Percentiles rank a stretch among this genome's conserved stretches.
Conservation (phyloP, 1,139 yeast species). For the Scheffersomyces parashehatae region DNA sequence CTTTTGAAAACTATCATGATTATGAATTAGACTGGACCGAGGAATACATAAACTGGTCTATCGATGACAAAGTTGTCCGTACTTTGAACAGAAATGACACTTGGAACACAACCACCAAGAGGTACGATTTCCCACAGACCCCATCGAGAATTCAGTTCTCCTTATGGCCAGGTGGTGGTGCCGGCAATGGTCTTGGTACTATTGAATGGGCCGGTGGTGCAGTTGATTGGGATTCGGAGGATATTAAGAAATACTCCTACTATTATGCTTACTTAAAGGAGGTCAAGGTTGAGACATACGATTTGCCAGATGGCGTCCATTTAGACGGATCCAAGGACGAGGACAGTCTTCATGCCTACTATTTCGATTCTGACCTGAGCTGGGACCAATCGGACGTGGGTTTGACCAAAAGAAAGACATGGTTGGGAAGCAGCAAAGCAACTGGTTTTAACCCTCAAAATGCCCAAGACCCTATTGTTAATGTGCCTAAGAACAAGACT, state of each 20-base stretch:
- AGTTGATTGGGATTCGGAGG: conserved; percentile 79
- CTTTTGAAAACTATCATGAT: conserved; percentile 70
- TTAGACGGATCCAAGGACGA: conserved; percentile 42
- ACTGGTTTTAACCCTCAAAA: conserved; percentile 65
- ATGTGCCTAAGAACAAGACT: conserved; percentile 5
- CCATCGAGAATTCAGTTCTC: conserved; percentile 86
- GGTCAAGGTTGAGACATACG: conserved; percentile 66
- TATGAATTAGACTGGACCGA: conserved; percentile 84
- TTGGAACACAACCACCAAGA: conserved; percentile 59
- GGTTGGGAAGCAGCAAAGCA: conserved; percentile 55
- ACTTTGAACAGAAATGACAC: conserved; percentile 67
- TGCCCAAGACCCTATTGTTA: conserved; percentile 14
- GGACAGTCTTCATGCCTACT: conserved; percentile 47
- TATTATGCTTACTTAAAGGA: conserved; percentile 66
- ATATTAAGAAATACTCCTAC: conserved; percentile 74
- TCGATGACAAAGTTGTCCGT: conserved; percentile 73
- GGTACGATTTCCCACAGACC: conserved; percentile 81
- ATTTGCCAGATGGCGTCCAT: conserved; percentile 53
- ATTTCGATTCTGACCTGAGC: conserved; percentile 48
- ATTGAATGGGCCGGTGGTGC: conserved; percentile 93
- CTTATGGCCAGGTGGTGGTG: conserved; percentile 90
- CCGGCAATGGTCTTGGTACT: conserved; percentile 69
- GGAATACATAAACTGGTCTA: conserved; percentile 68
- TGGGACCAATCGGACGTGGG: conserved; percentile 48
- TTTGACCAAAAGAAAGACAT: conserved; percentile 60